Evolutionary conservation across 2,329 filamentous ascomycete genomes (phyloP).

Genomic region (Rhynchosporium agropyri): DNA sequence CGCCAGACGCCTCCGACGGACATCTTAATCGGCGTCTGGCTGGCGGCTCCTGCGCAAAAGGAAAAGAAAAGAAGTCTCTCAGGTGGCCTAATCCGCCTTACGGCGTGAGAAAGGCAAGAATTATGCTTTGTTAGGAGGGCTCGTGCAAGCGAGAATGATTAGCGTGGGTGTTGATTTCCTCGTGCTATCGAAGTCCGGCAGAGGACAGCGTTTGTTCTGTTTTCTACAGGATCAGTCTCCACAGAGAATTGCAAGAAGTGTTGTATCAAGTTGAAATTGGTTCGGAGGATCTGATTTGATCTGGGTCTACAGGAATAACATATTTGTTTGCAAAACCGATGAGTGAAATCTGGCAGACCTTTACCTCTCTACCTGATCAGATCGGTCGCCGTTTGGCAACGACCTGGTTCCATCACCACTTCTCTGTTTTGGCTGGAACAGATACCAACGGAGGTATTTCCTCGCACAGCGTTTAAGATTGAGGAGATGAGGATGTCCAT

Average conservation of each 20-base stretch:
- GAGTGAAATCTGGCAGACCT: no score
- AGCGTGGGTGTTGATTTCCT: not conserved
- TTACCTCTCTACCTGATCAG: no score
- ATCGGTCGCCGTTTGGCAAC: not conserved
- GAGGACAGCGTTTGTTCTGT: no score
- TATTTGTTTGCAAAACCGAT: no score
- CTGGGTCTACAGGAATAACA: no score
- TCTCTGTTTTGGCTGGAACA: not conserved
- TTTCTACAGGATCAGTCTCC: no score
- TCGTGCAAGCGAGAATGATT: not conserved
- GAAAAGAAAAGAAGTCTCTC: not conserved
- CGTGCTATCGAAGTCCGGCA: no score
- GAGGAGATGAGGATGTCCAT: not conserved
- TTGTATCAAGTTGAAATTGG: no score
- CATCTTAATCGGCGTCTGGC: constrained; percentile 7
- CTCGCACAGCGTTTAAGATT: not conserved
- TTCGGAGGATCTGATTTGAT: no score
- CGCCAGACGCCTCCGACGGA: constrained; percentile 11
- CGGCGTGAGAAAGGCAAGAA: not conserved
- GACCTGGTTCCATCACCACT: not conserved
- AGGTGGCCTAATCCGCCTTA: not conserved
- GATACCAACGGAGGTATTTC: not conserved
- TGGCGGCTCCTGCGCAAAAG: constrained; percentile 14
- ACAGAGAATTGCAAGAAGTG: no score
- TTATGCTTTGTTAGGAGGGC: not conserved